phyloP scores from a whole-genome alignment of 805 yeast species.

The Lipomyces chichibuensis region DNA sequence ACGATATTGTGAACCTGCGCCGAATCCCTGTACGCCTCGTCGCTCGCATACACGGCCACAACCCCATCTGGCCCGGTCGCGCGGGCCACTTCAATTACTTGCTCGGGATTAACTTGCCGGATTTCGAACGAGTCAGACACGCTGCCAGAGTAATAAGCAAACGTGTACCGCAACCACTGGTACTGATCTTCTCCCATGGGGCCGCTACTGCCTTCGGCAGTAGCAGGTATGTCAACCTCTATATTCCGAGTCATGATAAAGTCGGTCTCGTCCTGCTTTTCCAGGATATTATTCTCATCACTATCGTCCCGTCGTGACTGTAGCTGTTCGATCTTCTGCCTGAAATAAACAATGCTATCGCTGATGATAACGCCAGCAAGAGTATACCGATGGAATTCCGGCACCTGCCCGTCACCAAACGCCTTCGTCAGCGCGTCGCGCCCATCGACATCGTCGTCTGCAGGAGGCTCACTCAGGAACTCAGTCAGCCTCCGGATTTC shows the following conservation, averaged over 20 bases:
- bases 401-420: conserved; percentile 3
- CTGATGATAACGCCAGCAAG: conserved; percentile 33
- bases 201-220: background rate
- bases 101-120: conserved; percentile 11
- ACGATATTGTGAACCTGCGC: background rate
- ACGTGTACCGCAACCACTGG: conserved; percentile 10
- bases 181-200: background rate
- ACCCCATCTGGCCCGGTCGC: conserved; percentile 30
- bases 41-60: conserved; percentile 30
- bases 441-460: conserved; percentile 16
- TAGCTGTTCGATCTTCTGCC: background rate
- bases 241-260: background rate
- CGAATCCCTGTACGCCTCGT: conserved; percentile 11
- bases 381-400: conserved; percentile 30
- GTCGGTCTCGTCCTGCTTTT: background rate
- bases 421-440: background rate
- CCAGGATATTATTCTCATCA: background rate
- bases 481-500: conserved; percentile 17
- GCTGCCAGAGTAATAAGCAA: conserved; percentile 14
- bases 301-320: background rate
- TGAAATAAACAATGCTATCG: conserved; percentile 13
- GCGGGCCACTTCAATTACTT: conserved; percentile 24
- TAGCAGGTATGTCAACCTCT: background rate
- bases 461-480: conserved; percentile 22
- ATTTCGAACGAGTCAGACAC: conserved; percentile 8